Evolutionary conservation across 371 early-diverging fungal genomes (phyloP).

Genomic region (Batkoa obscura): DNA sequence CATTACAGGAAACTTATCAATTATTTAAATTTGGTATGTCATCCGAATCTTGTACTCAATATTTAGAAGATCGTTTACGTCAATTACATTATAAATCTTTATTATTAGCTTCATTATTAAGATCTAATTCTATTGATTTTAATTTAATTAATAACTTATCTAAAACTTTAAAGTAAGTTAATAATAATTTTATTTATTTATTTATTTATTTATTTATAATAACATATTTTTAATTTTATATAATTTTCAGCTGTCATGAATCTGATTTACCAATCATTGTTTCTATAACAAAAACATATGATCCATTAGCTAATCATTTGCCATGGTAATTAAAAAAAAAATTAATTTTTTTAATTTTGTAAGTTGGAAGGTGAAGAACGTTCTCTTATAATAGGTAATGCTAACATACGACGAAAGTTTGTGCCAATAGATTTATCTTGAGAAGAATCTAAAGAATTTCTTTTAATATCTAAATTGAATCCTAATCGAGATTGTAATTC

Average conservation of each 20-base stretch:
- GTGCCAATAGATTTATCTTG: no score
- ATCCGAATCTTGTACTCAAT: slow-evolving; percentile 3
- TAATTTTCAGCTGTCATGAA: not conserved
- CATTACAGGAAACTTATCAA: not conserved
- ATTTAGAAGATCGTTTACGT: not conserved
- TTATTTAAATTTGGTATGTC: not conserved
- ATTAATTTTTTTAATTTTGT: no score
- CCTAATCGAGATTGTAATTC: no score
- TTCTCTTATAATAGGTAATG: no score
- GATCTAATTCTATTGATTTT: not conserved
- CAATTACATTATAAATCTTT: not conserved
- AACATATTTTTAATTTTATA: no score
- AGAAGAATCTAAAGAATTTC: no score
- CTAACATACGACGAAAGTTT: no score
- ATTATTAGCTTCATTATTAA: not conserved
- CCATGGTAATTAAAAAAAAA: not conserved
- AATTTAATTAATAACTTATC: not conserved
- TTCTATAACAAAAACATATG: not conserved
- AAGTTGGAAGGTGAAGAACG: no score
- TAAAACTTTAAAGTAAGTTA: not conserved
- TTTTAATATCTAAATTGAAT: no score
- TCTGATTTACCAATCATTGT: slow-evolving; percentile 2
- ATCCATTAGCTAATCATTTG: not conserved
- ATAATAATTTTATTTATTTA: not conserved
- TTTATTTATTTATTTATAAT: no score